Evolutionary conservation across 1,284 basidiomycete genomes (phyloP).

Genomic region (Leccinum brunneo-olivaceum): DNA sequence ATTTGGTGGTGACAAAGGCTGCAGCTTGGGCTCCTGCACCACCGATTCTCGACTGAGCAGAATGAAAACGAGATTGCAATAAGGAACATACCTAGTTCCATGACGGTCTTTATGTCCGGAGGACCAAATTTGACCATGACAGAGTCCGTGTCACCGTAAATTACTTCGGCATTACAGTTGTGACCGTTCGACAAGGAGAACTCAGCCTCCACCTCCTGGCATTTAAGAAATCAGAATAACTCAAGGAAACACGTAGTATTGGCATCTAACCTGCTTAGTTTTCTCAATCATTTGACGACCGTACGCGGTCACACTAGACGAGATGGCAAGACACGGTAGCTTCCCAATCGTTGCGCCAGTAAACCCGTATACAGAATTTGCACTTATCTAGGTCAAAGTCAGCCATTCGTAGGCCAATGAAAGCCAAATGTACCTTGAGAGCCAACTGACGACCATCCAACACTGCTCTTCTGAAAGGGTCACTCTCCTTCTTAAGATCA

Average conservation of each 20-base stretch:
- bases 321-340: conserved; percentile 88
- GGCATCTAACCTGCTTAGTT: conserved; percentile 68
- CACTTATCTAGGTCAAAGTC: conserved; percentile 64
- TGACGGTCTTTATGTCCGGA: conserved; percentile 75
- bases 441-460: conserved; percentile 92
- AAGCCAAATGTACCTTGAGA: conserved; percentile 59
- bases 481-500: conserved; percentile 90
- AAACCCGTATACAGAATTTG: conserved; percentile 97
- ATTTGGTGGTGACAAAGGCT: conserved; percentile 85
- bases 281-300: conserved; percentile 97
- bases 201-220: conserved; percentile 79
- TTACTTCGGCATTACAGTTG: conserved; percentile 81
- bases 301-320: conserved; percentile 88
- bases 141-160: conserved; percentile 97
- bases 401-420: background rate
- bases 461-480: conserved; percentile 92
- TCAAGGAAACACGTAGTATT: background rate
- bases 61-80: background rate
- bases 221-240: background rate
- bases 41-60: conserved; percentile 1
- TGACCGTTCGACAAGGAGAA: conserved; percentile 85
- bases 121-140: conserved; percentile 97
- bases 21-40: conserved; percentile 85
- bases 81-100: conserved; percentile 68
- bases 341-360: conserved; percentile 95